Evolutionary conservation across 495 filamentous ascomycete species (phyloP).

Genomic region (Astrocystis sublimbata): DNA sequence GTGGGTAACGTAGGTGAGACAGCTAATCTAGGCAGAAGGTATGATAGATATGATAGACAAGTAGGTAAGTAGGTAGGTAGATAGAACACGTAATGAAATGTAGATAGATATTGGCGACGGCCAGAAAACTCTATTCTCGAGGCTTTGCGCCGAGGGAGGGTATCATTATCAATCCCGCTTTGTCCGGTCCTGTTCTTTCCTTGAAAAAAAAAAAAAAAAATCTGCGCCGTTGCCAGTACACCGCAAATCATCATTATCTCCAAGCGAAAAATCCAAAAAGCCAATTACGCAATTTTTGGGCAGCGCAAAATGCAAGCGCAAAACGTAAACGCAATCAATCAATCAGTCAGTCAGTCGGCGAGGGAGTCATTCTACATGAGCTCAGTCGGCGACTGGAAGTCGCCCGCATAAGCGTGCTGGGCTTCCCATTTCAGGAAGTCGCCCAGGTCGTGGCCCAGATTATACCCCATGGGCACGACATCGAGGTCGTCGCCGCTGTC

Average conservation of each 20-base stretch:
- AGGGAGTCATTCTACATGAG: slow-evolving; percentile 13
- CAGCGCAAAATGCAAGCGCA: too few relatives aligned
- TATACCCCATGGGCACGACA: slow-evolving; percentile 56
- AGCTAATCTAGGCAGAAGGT: too few relatives aligned
- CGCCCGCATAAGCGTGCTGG: slow-evolving; percentile 40
- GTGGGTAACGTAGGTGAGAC: too few relatives aligned
- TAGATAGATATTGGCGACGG: background rate
- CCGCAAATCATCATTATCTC: background rate
- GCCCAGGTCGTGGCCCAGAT: slow-evolving; percentile 53
- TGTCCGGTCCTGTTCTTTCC: too few relatives aligned
- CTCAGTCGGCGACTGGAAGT: slow-evolving; percentile 23
- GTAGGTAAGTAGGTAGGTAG: too few relatives aligned
- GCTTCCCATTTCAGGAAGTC: slow-evolving; percentile 55
- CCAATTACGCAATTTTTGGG: too few relatives aligned
- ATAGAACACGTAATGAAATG: background rate
- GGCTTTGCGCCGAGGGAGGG: slow-evolving; percentile 8
- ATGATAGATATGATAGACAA: too few relatives aligned
- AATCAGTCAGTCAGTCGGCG: background rate
- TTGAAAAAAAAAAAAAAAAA: too few relatives aligned
- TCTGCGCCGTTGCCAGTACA: slow-evolving; percentile 8
- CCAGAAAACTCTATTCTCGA: background rate
- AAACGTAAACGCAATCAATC: too few relatives aligned
- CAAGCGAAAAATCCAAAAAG: background rate
- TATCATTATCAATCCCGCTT: slow-evolving; percentile 8
- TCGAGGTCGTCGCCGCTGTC: slow-evolving; percentile 42